Conservation (phyloP, 305 asterid genomes). For the Fraxinus ornus region DNA sequence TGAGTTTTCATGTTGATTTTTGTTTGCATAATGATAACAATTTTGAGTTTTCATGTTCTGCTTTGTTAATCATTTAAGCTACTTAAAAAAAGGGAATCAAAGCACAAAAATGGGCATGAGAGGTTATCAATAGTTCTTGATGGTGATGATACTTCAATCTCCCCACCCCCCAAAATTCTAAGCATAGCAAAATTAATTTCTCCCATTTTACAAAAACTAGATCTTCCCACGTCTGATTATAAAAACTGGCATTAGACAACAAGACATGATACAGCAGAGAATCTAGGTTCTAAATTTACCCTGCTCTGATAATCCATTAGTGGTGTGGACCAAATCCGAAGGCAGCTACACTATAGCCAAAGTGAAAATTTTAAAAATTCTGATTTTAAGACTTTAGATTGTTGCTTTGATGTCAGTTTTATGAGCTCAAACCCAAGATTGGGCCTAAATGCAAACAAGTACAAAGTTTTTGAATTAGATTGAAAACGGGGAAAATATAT, state of each 20-base stretch:
- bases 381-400: too few relatives aligned
- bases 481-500: too few relatives aligned
- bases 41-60: too few relatives aligned
- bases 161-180: neutral
- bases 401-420: too few relatives aligned
- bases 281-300: neutral
- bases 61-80: conserved; percentile 2
- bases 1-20: too few relatives aligned
- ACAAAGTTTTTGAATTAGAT: too few relatives aligned
- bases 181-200: neutral
- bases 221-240: neutral
- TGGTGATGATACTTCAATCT: too few relatives aligned
- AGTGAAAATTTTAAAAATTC: neutral
- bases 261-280: neutral
- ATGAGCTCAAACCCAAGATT: too few relatives aligned
- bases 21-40: too few relatives aligned
- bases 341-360: neutral
- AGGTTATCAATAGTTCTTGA: conserved; percentile 19
- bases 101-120: conserved; percentile 41
- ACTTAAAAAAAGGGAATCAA: conserved; percentile 27
- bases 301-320: neutral
- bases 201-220: neutral
- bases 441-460: too few relatives aligned
- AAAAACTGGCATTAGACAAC: neutral
- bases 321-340: neutral